Evolutionary conservation across 164 flowering plant genomes (phyloP).

Genomic region (Nymphaea colorata): DNA sequence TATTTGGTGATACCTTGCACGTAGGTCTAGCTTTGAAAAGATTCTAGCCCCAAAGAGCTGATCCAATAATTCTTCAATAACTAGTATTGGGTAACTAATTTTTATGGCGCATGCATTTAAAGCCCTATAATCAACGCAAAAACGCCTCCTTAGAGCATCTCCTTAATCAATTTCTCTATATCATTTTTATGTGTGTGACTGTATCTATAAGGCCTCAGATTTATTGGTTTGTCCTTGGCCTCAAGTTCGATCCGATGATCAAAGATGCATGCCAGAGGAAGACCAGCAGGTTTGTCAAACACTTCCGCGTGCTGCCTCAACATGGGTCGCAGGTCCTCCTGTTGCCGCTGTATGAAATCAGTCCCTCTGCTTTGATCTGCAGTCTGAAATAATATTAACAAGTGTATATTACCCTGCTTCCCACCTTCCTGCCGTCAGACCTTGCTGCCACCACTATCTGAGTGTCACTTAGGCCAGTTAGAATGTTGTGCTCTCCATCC

Average conservation of each 20-base stretch:
- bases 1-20: constrained; percentile 2
- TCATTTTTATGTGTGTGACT: too few species aligned
- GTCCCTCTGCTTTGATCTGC: neutral
- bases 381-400: neutral
- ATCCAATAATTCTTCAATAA: neutral
- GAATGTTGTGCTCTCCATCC: neutral
- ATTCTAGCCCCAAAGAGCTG: neutral
- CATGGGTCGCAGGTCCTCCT: neutral
- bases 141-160: neutral
- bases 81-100: neutral
- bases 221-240: too few species aligned
- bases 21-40: neutral
- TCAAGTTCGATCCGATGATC: too few species aligned
- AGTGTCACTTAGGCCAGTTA: neutral
- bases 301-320: neutral
- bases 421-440: neutral
- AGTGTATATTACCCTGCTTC: too few species aligned
- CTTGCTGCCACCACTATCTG: neutral
- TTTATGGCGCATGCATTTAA: neutral
- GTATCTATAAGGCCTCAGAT: too few species aligned
- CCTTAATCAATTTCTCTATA: too few species aligned
- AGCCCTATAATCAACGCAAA: neutral
- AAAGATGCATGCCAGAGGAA: too few species aligned
- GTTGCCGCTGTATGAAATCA: neutral
- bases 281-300: too few species aligned